Base-by-base conservation (phyloP, 164 flowering plant genomes). In the Magnolia sinica region DNA sequence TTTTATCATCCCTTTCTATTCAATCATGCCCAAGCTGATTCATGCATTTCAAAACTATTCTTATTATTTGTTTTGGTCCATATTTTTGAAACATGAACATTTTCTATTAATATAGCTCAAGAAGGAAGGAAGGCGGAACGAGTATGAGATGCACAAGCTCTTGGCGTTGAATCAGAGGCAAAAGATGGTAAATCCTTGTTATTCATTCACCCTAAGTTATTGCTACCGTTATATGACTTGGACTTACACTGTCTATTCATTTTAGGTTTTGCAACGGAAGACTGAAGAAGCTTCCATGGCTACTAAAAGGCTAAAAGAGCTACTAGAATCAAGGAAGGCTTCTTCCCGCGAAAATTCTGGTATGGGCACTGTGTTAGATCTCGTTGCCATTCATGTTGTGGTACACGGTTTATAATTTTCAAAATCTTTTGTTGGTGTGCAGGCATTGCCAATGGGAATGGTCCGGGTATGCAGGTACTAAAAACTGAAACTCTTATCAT, bases 131-230 rank as follows among this genome's bases (percentile, higher is more conserved):
- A 87, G 99, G 79, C 88, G 99, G 80, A 96, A 91, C 77, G 98
- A 94, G 81, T 96, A 92, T 79, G 99, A 96, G 86, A 94, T 96
- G 99, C 99, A 96, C 75, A 96, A 96, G 84, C 87, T 96, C 22
- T 79, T 91, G 75, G 94, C 99, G 74, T 83, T 96, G 79, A 96
- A 92, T 78, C 99, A 96, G 80, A 88, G 97, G 82, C 99, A 96
- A 80, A 96, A 94, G 82, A 87, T 92, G 99, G 99, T 96, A 86
- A 78, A 23, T 66, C 51, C 3, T 19, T 69, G 19, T 68, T n/a
- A 8, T 59, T 68, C 11, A 22, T 18, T 23, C 24, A n/a, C 16
- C 8, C 7, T 22, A 18, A 76, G 18, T 19, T 50, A 2, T 14
- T 1, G 10, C 70, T 22, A 2, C 50, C 5, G 18, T 29, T 11